phyloP scores from a whole-genome alignment of 2,329 filamentous ascomycete genomes.

The Neophaeococcomyces mojaviensis region DNA sequence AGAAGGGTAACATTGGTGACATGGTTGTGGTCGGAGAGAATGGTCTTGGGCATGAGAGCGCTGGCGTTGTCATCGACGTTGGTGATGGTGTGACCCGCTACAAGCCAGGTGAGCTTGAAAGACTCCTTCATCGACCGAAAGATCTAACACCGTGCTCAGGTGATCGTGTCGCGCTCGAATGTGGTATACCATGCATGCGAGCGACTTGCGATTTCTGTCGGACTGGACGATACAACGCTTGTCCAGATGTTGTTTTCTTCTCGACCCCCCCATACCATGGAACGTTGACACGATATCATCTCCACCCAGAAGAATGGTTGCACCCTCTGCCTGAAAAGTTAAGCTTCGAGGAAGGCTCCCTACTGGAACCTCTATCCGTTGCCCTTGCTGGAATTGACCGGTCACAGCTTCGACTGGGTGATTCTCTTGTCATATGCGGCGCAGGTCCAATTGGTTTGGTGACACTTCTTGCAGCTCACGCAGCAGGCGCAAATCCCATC shows the following conservation, averaged over 20 bases:
- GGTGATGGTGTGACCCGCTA: constrained; percentile 29
- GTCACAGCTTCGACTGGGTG: constrained; percentile 71
- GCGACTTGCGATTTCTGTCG: constrained; percentile 76
- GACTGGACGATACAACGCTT: constrained; percentile 91
- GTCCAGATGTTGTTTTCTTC: constrained; percentile 75
- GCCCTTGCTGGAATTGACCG: constrained; percentile 82
- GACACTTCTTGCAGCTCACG: constrained; percentile 49
- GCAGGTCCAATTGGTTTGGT: constrained; percentile 82
- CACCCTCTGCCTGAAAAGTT: constrained; percentile 76
- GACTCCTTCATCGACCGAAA: too few species aligned
- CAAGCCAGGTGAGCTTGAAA: constrained; percentile 33
- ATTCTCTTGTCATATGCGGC: constrained; percentile 81
- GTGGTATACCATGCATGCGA: constrained; percentile 77
- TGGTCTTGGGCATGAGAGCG: constrained; percentile 52
- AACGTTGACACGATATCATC: constrained; percentile 82
- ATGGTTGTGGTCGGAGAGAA: constrained; percentile 89
- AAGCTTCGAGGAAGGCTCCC: constrained; percentile 81
- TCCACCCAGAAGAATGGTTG: constrained; percentile 90
- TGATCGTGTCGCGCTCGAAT: constrained; percentile 89
- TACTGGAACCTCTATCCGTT: constrained; percentile 85
- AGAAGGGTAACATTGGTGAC: constrained; percentile 86
- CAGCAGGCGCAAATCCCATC: constrained; percentile 56
- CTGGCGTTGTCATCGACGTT: constrained; percentile 27
- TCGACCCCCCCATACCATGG: constrained; percentile 86
- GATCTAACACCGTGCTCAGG: too few species aligned